These are phyloP conservation scores for Haplosporangium sp. DNA, from an alignment of 371 early-diverging fungal genomes.

Conservation along the genomic window DNA sequence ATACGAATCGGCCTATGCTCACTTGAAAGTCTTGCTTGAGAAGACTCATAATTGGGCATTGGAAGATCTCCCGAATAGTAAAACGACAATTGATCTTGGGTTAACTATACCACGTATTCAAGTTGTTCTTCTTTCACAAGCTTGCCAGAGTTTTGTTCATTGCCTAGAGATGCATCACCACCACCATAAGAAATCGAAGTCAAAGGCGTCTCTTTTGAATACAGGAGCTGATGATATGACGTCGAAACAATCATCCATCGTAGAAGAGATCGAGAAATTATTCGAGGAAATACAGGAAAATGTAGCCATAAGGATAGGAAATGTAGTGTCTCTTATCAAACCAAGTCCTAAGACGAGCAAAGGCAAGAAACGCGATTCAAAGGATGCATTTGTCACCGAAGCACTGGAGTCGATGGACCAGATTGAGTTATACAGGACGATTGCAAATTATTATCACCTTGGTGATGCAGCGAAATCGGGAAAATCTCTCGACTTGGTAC, in stretches of 20 bases:
- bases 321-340: conserved; percentile 10
- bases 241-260: background rate
- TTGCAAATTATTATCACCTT: conserved; percentile 22
- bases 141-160: conserved; percentile 33
- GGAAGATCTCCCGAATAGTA: conserved; percentile 12
- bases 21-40: conserved; percentile 21
- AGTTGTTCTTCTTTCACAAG: conserved; percentile 22
- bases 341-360: background rate
- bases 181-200: conserved; percentile 22
- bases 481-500: conserved; percentile 15
- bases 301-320: conserved; percentile 16
- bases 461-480: background rate
- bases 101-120: conserved; percentile 25
- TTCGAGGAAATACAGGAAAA: conserved; percentile 21
- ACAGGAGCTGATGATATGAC: background rate
- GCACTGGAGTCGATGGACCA: conserved; percentile 39
- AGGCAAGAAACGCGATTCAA: background rate
- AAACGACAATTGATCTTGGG: background rate
- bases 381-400: conserved; percentile 3
- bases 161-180: conserved; percentile 15
- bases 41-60: conserved; percentile 14
- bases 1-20: conserved; percentile 17
- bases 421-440: conserved; percentile 36
- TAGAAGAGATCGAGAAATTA: conserved; percentile 7
- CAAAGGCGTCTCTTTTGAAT: background rate